A percentile compares a stretch with the other conserved stretches of the same genome.
Evolutionary conservation across 2,329 filamentous ascomycete species (phyloP).

Genomic region (Claviceps africana): DNA sequence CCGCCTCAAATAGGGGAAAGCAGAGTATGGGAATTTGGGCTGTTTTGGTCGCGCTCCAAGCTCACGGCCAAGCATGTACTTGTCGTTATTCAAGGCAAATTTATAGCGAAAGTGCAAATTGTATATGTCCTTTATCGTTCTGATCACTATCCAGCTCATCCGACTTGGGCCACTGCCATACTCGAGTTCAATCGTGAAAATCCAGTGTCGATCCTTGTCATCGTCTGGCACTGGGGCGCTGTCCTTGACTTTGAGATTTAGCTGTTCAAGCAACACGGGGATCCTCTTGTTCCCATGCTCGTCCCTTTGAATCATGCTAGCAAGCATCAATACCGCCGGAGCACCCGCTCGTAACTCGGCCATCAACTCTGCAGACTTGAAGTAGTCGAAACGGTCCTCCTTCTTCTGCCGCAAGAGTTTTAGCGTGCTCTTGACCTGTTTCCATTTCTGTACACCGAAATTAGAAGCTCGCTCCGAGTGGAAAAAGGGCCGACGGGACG

Average conservation of each 20-base stretch:
- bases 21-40: constrained; percentile 77
- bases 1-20: constrained; percentile 78
- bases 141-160: constrained; percentile 90
- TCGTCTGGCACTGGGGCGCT: constrained; percentile 55
- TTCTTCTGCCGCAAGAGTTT: constrained; percentile 68
- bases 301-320: constrained; percentile 95
- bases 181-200: constrained; percentile 85
- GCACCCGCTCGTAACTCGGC: constrained; percentile 86
- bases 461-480: constrained; percentile 55
- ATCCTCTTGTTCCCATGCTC: constrained; percentile 93
- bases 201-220: constrained; percentile 56
- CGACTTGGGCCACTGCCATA: constrained; percentile 90
- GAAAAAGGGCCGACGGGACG: constrained; percentile 43
- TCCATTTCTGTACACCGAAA: constrained; percentile 74
- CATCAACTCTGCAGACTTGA: constrained; percentile 92
- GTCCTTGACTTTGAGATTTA: constrained; percentile 77
- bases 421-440: constrained; percentile 78
- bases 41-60: constrained; percentile 59
- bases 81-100: constrained; percentile 68
- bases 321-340: constrained; percentile 83
- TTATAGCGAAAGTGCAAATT: constrained; percentile 93
- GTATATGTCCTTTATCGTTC: constrained; percentile 77
- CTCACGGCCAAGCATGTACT: constrained; percentile 59
- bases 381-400: constrained; percentile 79
- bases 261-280: constrained; percentile 84